Evolutionary conservation across 2,329 filamentous ascomycete species (phyloP).

Genomic region (Trichocomaceae sp.): DNA sequence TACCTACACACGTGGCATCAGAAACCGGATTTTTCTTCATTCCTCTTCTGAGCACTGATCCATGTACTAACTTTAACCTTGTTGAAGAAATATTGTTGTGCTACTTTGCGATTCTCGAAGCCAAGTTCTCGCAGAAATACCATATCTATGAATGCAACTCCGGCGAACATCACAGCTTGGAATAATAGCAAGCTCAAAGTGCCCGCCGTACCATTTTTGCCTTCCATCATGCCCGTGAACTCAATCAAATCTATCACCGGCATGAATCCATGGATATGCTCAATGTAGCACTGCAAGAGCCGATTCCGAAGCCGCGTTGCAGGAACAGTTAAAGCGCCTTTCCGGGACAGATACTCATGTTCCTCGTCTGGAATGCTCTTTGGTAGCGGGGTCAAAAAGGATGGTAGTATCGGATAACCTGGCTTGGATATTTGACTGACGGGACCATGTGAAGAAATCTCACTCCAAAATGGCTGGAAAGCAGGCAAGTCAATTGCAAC

Average conservation of each 20-base stretch:
- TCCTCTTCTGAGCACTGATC: slow-evolving; percentile 25
- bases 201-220: slow-evolving; percentile 52
- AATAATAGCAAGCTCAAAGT: slow-evolving; percentile 72
- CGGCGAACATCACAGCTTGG: slow-evolving; percentile 83
- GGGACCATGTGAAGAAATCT: background rate
- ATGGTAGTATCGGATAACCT: background rate
- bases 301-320: slow-evolving; percentile 61
- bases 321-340: slow-evolving; percentile 71
- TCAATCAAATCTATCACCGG: slow-evolving; percentile 62
- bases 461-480: background rate
- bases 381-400: background rate
- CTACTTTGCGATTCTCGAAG: slow-evolving; percentile 65
- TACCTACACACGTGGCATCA: slow-evolving; percentile 35
- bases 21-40: background rate
- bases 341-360: slow-evolving; percentile 60
- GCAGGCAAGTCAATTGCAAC: background rate
- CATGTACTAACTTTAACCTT: slow-evolving; percentile 61
- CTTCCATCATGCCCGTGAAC: slow-evolving; percentile 45
- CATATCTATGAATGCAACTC: slow-evolving; percentile 72
- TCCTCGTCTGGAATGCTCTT: background rate
- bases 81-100: slow-evolving; percentile 73
- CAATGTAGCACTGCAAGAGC: slow-evolving; percentile 66
- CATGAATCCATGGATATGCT: slow-evolving; percentile 85
- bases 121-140: slow-evolving; percentile 64
- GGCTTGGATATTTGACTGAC: background rate